Conservation (phyloP, 1,139 yeast species). For the Geotrichum carabidarum region DNA sequence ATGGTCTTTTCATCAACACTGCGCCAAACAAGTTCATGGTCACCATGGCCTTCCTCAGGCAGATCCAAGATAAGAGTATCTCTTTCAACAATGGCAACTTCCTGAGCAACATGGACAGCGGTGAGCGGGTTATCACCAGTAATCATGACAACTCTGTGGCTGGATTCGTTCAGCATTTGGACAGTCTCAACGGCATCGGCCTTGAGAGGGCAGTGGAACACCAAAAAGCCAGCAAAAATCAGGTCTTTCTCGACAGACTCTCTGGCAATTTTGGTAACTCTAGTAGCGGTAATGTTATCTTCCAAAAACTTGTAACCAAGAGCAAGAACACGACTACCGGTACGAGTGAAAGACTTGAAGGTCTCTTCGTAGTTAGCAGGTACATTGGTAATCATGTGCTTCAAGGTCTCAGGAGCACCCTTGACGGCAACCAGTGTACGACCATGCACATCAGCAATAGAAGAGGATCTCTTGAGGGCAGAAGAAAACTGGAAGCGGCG, state of each 20-base stretch:
- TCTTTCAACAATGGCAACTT: conserved; percentile 78
- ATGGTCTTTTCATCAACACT: conserved; percentile 70
- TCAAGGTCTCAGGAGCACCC: conserved; percentile 99
- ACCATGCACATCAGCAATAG: conserved; percentile 62
- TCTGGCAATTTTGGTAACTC: conserved; percentile 58
- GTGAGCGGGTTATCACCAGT: conserved; percentile 99
- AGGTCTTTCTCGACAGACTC: conserved; percentile 70
- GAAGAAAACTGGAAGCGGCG: conserved; percentile 97
- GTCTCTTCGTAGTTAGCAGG: conserved; percentile 81
- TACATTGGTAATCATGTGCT: conserved; percentile 62
- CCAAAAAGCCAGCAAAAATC: conserved; percentile 85
- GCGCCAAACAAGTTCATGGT: conserved; percentile 73
- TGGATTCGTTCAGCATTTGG: conserved; percentile 86
- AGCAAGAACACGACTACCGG: conserved; percentile 95
- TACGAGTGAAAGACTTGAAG: conserved; percentile 84
- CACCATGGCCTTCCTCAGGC: conserved; percentile 51
- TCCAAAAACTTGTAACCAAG: conserved; percentile 77
- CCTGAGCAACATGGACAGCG: conserved; percentile 95
- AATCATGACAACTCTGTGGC: conserved; percentile 91
- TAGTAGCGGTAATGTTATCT: conserved; percentile 46
- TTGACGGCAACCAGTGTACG: conserved; percentile 76
- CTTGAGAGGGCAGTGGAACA: conserved; percentile 96
- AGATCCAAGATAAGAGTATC: conserved; percentile 83
- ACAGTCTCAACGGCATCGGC: conserved; percentile 87
- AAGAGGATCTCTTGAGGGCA: conserved; percentile 90